Percentiles rank a stretch among this genome's conserved stretches.
Evolutionary conservation across 1,284 basidiomycete species (phyloP).

Genomic region (Trichosporon asahii): DNA sequence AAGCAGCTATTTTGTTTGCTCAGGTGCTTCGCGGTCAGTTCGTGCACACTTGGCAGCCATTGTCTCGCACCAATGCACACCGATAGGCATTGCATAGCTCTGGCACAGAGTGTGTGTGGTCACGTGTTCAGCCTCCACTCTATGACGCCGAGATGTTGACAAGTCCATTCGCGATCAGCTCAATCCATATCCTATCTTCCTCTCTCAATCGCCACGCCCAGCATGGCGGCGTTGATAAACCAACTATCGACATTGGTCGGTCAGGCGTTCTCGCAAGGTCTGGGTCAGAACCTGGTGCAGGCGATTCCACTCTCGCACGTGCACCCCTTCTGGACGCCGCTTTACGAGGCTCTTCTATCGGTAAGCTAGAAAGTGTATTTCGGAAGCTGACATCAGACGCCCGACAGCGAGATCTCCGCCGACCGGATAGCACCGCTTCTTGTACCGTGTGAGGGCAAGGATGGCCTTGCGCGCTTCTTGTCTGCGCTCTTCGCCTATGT

Average conservation of each 20-base stretch:
- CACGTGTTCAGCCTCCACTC: not conserved
- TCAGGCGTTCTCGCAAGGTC: conserved; percentile 21
- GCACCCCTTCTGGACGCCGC: conserved; percentile 33
- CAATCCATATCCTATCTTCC: not conserved
- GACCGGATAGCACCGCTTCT: not conserved
- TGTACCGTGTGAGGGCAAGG: conserved; percentile 15
- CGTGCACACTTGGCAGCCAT: not conserved
- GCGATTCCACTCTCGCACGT: conserved; percentile 28
- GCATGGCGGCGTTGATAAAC: conserved; percentile 23
- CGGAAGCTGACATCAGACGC: not conserved
- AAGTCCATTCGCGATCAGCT: not conserved
- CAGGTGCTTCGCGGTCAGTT: too few species aligned
- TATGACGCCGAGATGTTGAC: conserved; percentile 1
- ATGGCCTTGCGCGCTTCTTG: conserved; percentile 28
- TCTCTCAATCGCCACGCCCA: not conserved
- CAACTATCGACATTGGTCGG: conserved; percentile 26
- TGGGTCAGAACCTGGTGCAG: conserved; percentile 26
- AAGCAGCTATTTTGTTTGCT: too few species aligned
- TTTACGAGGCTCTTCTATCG: conserved; percentile 26
- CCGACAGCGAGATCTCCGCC: not conserved
- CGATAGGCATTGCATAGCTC: too few species aligned
- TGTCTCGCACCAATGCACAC: not conserved
- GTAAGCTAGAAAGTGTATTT: conserved; percentile 13
- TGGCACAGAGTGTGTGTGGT: too few species aligned
- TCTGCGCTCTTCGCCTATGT: conserved; percentile 32